These are phyloP conservation scores for Actinomortierella wolfii DNA, from an alignment of 371 early-diverging fungal species.

Conservation along the genomic window DNA sequence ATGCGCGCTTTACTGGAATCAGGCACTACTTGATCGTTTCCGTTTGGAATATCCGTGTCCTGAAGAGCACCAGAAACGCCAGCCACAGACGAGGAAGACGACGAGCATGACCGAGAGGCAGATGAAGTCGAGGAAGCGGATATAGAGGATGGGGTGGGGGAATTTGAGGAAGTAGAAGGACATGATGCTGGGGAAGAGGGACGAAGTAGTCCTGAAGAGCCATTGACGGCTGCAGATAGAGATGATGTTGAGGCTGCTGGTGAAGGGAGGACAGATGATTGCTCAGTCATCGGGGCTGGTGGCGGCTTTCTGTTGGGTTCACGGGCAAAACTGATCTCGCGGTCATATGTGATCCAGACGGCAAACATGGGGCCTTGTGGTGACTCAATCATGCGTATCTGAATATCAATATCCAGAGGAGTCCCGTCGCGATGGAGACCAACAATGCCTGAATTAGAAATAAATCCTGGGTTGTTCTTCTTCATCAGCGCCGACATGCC, in stretches of 20 bases:
- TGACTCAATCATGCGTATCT: slow-evolving; percentile 60
- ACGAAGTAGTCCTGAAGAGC: too few species aligned
- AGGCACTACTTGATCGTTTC: slow-evolving; percentile 29
- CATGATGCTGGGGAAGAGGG: too few species aligned
- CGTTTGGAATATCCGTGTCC: neutral
- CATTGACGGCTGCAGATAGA: too few species aligned
- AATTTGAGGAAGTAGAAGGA: too few species aligned
- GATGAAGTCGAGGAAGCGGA: slow-evolving; percentile 7
- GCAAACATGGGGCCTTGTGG: slow-evolving; percentile 61
- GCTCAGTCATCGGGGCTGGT: neutral
- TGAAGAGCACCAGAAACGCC: too few species aligned
- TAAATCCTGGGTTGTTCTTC: slow-evolving; percentile 25
- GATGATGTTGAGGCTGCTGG: too few species aligned
- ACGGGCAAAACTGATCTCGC: slow-evolving; percentile 57
- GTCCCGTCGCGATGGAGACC: slow-evolving; percentile 72
- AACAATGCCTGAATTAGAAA: slow-evolving; percentile 54
- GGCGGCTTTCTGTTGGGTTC: slow-evolving; percentile 27
- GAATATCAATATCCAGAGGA: slow-evolving; percentile 64
- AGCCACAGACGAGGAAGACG: too few species aligned
- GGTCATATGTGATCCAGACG: slow-evolving; percentile 74
- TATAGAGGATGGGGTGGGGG: too few species aligned
- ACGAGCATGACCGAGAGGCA: neutral
- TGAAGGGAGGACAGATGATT: too few species aligned
- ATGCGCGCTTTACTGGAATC: slow-evolving; percentile 8
- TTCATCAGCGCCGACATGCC: slow-evolving; percentile 47